A percentile compares a stretch with the other conserved stretches of the same genome.
These are phyloP conservation scores for Gaultheria prostrata DNA, from an alignment of 148 eudicot genomes.

Conservation along the genomic window DNA sequence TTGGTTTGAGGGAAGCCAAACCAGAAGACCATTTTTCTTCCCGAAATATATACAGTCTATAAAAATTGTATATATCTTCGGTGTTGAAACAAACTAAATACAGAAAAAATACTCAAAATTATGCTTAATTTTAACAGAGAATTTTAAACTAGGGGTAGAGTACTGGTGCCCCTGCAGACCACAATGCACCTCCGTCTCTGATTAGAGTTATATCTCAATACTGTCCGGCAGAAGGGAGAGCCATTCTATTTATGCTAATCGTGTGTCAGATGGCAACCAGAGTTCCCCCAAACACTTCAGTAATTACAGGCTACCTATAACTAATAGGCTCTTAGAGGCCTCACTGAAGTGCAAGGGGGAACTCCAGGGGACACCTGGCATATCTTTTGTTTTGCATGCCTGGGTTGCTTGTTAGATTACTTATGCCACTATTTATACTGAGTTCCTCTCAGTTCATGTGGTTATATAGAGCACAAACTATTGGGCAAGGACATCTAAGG, in stretches of 20 bases:
- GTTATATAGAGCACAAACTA: neutral
- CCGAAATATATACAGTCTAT: no score
- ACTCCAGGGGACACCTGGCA: constrained; percentile 13
- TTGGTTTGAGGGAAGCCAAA: no score
- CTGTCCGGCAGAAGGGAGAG: neutral
- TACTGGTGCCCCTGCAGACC: no score
- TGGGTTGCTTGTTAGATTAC: neutral
- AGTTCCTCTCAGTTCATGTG: neutral
- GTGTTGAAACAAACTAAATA: no score
- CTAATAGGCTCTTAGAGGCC: neutral
- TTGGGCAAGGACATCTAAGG: neutral
- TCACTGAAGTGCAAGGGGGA: constrained; percentile 14
- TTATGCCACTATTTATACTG: neutral
- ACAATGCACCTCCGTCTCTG: no score
- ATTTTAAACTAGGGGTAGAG: no score
- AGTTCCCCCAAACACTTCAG: constrained; percentile 17
- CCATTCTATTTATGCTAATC: neutral
- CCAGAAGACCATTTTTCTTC: no score
- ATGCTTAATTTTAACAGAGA: no score
- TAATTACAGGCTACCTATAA: neutral
- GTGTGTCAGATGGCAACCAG: constrained; percentile 12
- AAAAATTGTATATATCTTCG: no score
- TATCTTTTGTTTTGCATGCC: neutral
- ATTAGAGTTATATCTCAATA: neutral
- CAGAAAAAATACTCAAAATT: no score